Base-by-base conservation (phyloP, 495 filamentous ascomycete species). In the Trichoderma virens region DNA sequence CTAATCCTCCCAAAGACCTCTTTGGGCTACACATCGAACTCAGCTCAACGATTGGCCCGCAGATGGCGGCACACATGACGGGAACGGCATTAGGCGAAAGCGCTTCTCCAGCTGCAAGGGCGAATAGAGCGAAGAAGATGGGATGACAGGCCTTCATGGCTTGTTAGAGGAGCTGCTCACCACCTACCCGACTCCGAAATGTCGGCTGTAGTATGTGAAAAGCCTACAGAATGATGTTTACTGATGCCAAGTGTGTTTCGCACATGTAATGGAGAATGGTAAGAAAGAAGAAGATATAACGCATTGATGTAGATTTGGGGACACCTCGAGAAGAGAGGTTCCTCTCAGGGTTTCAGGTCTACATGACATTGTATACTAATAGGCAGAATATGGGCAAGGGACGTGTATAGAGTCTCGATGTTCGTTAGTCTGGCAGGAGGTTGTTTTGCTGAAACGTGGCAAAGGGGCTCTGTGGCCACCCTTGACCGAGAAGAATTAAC, bases 1-100 rank as follows among this genome's bases (percentile, higher is more conserved):
- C 43, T 7, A 47, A 20, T 9, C 20, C 20, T 5, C 43, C 18
- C 8, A 47, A 47, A 20, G 43, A 47, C 9, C 43, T 47, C 20
- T 47, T 47, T 47, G 43, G 43, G 8, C 43, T 47, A n/a, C 43
- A 47, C 43, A 47, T 47, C 43, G 43, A 47, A 47, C 43, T 47
- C 43, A 47, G 43, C 43, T 47, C 43, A 20, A 47, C 43, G 8
- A 47, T 47, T 47, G 43, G 43, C 20, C 43, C 43, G 43, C 43
- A 47, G 43, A 47, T 47, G 43, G 43, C n/a, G 43, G 18, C 43
- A 20, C 43, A 47, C 43, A 47, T 47, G 43, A 20, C 43, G 6
- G 43, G 43, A 47, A 47, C 20, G 9, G 43, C 18, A 20, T 47
- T 23, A 25, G 8, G 43, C 0, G 43, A n/a, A 9, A 47, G 43